phyloP scores from a whole-genome alignment of 148 eudicot genomes.

The Silene uniflora region DNA sequence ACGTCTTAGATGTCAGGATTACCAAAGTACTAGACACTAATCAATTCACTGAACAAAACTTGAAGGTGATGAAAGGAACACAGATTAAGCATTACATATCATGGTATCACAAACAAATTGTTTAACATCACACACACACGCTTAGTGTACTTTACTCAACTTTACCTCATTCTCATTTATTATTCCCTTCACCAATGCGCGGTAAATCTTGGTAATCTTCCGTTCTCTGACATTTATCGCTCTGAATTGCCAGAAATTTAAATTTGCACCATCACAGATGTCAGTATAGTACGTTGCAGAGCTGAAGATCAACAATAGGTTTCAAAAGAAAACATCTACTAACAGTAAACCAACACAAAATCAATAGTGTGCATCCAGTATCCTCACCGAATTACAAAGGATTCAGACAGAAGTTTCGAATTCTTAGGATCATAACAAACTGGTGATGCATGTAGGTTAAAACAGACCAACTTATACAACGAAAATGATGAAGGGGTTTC shows the following conservation, averaged over 20 bases:
- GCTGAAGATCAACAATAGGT: background rate
- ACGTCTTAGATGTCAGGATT: background rate
- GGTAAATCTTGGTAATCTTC: slow-evolving; percentile 69
- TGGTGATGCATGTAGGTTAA: background rate
- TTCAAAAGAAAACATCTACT: background rate
- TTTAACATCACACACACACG: background rate
- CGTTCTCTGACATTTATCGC: slow-evolving; percentile 27
- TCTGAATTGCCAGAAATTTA: slow-evolving; percentile 27
- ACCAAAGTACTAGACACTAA: background rate
- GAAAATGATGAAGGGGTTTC: background rate
- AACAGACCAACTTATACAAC: background rate
- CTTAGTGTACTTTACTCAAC: background rate
- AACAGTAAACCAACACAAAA: background rate
- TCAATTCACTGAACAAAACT: background rate
- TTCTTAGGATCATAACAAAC: background rate
- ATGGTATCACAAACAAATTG: background rate
- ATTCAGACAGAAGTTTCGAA: background rate
- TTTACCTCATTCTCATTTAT: slow-evolving; percentile 64
- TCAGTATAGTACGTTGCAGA: background rate
- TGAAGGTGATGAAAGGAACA: background rate
- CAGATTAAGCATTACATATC: background rate
- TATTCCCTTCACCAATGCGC: slow-evolving; percentile 71
- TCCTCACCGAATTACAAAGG: background rate
- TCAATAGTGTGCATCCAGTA: background rate
- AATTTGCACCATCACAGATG: background rate